phyloP scores from a whole-genome alignment of 305 asterid genomes.

The Lippia alba region DNA sequence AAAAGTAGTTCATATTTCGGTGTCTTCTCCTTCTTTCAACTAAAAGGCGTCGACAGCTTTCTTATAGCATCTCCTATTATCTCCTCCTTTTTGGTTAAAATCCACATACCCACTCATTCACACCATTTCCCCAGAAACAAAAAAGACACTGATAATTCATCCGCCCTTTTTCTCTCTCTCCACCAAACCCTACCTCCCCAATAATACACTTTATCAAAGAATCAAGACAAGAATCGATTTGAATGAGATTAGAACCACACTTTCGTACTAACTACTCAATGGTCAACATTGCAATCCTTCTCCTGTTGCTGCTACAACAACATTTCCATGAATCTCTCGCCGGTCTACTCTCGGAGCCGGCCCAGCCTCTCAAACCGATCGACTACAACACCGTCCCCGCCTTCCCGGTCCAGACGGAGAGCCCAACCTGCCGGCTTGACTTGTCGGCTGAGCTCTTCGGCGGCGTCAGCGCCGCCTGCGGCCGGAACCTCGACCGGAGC shows the following conservation, averaged over 20 bases:
- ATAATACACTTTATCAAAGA: neutral
- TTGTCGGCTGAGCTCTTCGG: slow-evolving; percentile 87
- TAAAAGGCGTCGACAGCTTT: slow-evolving; percentile 40
- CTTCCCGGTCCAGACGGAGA: slow-evolving; percentile 69
- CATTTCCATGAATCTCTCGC: slow-evolving; percentile 42
- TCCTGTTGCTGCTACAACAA: slow-evolving; percentile 16
- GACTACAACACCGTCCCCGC: slow-evolving; percentile 88
- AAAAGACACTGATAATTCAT: neutral
- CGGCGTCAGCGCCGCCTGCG: slow-evolving; percentile 89
- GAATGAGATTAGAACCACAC: slow-evolving; percentile 25
- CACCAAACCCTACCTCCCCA: slow-evolving; percentile 6
- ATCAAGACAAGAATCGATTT: neutral
- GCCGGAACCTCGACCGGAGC: slow-evolving; percentile 80
- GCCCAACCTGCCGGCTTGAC: slow-evolving; percentile 74
- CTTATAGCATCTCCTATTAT: slow-evolving; percentile 39
- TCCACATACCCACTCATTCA: slow-evolving; percentile 32
- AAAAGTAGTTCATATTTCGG: slow-evolving; percentile 12
- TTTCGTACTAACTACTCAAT: slow-evolving; percentile 17
- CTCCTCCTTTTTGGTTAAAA: slow-evolving; percentile 45
- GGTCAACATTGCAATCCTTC: slow-evolving; percentile 23
- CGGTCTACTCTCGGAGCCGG: slow-evolving; percentile 69
- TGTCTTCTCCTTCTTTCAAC: slow-evolving; percentile 34
- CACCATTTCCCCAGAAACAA: slow-evolving; percentile 38
- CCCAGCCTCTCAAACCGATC: slow-evolving; percentile 70
- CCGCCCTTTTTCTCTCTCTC: slow-evolving; percentile 4